phyloP scores from a whole-genome alignment of 805 yeast species.

The Metschnikowia dekortorum region DNA sequence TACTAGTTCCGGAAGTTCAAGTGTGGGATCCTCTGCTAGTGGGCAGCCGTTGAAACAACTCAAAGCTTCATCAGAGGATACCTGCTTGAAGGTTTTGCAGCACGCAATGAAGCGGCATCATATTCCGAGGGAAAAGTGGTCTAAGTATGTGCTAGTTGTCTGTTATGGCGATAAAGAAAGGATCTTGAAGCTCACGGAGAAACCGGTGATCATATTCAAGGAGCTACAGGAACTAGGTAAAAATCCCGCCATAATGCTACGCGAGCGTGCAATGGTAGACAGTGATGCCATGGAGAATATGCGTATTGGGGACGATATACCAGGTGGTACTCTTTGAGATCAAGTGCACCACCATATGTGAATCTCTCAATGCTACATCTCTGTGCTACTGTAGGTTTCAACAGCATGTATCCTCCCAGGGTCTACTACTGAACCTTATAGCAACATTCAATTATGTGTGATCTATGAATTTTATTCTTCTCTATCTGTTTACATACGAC shows the following conservation, averaged over 20 bases:
- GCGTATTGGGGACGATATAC: slow-evolving; percentile 40
- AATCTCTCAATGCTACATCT: neutral
- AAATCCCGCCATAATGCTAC: slow-evolving; percentile 87
- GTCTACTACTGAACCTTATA: neutral
- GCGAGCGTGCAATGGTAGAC: slow-evolving; percentile 57
- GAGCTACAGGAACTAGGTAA: slow-evolving; percentile 80
- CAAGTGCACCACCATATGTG: neutral
- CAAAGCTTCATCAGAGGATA: slow-evolving; percentile 84
- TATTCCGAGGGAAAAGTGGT: slow-evolving; percentile 75
- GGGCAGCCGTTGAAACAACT: slow-evolving; percentile 70
- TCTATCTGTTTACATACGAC: neutral
- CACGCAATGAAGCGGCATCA: slow-evolving; percentile 86
- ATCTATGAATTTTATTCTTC: neutral
- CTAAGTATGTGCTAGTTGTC: slow-evolving; percentile 81
- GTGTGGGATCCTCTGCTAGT: slow-evolving; percentile 1
- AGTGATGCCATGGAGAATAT: slow-evolving; percentile 29
- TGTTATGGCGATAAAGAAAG: slow-evolving; percentile 91
- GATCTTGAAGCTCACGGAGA: slow-evolving; percentile 75
- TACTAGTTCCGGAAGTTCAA: slow-evolving; percentile 1
- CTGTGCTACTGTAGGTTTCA: neutral
- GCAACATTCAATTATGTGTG: neutral
- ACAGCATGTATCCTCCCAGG: neutral
- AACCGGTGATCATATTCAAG: slow-evolving; percentile 81
- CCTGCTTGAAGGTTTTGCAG: slow-evolving; percentile 82
- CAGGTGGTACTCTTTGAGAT: slow-evolving; percentile 37